Conservation (phyloP, 2,329 filamentous ascomycete species). For the Didymella pomorum region DNA sequence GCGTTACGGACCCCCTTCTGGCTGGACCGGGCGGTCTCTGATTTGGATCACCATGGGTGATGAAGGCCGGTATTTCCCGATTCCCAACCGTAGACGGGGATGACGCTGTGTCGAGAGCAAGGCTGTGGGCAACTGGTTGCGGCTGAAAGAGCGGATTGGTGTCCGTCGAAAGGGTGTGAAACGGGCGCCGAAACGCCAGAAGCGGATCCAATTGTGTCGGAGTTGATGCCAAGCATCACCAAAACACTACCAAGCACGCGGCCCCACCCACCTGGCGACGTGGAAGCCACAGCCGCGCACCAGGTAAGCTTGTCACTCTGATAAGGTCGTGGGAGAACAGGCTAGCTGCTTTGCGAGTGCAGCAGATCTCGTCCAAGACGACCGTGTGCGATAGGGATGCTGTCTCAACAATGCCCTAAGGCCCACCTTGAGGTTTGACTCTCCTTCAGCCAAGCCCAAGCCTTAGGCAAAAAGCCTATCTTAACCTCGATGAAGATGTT, state of each 20-base stretch:
- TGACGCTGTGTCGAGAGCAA: constrained; percentile 29
- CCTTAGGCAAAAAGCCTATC: constrained; percentile 36
- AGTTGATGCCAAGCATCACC: constrained; percentile 43
- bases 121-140: constrained; percentile 32
- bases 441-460: constrained; percentile 30
- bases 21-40: constrained; percentile 11
- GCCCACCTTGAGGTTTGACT: constrained; percentile 35
- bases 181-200: constrained; percentile 46
- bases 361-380: constrained; percentile 24
- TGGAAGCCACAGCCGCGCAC: constrained; percentile 31
- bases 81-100: constrained; percentile 21
- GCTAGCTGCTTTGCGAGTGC: constrained; percentile 26
- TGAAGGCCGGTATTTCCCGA: constrained; percentile 29
- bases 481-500: constrained; percentile 23
- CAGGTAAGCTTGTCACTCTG: constrained; percentile 25
- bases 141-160: constrained; percentile 38
- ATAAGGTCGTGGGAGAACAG: constrained; percentile 26
- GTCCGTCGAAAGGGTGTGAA: constrained; percentile 40
- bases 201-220: constrained; percentile 42
- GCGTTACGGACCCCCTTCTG: constrained; percentile 11
- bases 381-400: constrained; percentile 22
- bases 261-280: constrained; percentile 40
- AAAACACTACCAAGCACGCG: constrained; percentile 33
- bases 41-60: constrained; percentile 20
- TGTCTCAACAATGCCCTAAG: constrained; percentile 32